These are phyloP conservation scores for Russula compacta DNA, from an alignment of 768 basidiomycete species.

Conservation along the genomic window DNA sequence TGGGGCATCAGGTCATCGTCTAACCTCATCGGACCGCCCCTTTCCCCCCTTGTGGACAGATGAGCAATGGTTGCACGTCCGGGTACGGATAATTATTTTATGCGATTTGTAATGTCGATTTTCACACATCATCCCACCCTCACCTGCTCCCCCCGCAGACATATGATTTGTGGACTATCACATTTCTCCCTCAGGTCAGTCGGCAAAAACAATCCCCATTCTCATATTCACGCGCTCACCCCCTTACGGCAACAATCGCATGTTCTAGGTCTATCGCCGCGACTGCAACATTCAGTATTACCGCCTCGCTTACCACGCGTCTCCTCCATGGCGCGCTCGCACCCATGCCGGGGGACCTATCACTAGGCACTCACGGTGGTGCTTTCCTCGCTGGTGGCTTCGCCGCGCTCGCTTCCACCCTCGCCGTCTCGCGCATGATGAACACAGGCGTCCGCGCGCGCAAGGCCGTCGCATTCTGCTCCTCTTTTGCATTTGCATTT, in stretches of 20 bases:
- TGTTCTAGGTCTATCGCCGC: constrained; percentile 51
- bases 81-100: constrained; percentile 31
- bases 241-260: constrained; percentile 29
- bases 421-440: constrained; percentile 3
- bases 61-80: constrained; percentile 57
- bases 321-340: constrained; percentile 29
- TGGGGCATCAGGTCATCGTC: neutral
- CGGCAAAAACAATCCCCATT: neutral
- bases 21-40: neutral
- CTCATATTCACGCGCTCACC: neutral
- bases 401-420: constrained; percentile 16
- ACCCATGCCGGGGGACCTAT: constrained; percentile 20
- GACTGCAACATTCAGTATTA: constrained; percentile 43
- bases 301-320: constrained; percentile 39
- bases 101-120: neutral
- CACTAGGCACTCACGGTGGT: constrained; percentile 23
- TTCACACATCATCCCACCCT: neutral
- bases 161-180: constrained; percentile 56
- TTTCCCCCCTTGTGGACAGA: constrained; percentile 23
- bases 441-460: constrained; percentile 1
- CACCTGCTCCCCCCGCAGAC: constrained; percentile 28
- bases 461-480: constrained; percentile 30
- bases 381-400: constrained; percentile 25
- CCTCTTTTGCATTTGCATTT: constrained; percentile 43
- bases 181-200: constrained; percentile 45